Conservation (phyloP, 345 rosid species). For the Brassica cretica region DNA sequence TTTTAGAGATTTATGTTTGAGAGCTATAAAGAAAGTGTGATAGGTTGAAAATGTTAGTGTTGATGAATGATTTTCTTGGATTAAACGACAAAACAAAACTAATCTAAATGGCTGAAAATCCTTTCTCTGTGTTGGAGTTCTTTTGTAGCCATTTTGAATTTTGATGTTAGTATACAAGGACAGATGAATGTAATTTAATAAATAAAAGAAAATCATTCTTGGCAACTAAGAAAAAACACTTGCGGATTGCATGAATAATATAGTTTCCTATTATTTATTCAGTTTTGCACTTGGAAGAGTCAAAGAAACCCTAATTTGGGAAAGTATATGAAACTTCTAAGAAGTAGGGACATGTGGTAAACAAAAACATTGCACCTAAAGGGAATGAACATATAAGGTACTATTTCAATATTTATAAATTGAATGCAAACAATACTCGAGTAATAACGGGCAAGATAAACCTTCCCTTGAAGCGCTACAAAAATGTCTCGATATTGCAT, state of each 20-base stretch:
- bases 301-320: constrained; percentile 10
- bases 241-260: background rate
- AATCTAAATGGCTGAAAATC: background rate
- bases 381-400: background rate
- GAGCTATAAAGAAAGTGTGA: background rate
- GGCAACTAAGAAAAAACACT: background rate
- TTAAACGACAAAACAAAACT: background rate
- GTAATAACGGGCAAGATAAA: constrained; percentile 33
- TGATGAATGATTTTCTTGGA: background rate
- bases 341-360: constrained; percentile 11
- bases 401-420: background rate
- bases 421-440: constrained; percentile 6
- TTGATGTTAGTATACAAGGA: background rate
- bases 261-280: too few relatives aligned
- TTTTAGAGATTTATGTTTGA: background rate
- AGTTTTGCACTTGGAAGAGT: constrained; percentile 12
- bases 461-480: constrained; percentile 31
- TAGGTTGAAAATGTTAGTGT: background rate
- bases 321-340: constrained; percentile 4
- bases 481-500: background rate
- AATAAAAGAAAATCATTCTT: background rate
- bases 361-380: constrained; percentile 15
- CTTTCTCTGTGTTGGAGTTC: background rate
- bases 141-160: background rate
- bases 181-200: background rate